phyloP scores from a whole-genome alignment of 2,329 filamentous ascomycete species.

The Fusarium concolor region DNA sequence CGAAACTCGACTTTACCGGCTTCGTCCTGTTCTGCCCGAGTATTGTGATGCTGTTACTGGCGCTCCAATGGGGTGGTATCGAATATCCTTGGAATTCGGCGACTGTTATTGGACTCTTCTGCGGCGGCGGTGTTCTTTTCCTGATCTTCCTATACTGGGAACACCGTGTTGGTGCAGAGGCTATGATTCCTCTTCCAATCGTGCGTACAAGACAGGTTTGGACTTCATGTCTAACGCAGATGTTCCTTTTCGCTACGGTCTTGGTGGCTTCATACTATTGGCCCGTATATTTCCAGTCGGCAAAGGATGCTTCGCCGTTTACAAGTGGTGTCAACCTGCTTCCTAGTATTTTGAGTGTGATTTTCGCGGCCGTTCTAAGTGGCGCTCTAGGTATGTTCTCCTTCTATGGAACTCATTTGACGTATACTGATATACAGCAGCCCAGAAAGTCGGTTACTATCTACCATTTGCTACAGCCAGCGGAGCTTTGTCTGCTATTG shows the following conservation, averaged over 20 bases:
- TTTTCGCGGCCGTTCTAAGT: conserved; percentile 40
- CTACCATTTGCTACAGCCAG: conserved; percentile 55
- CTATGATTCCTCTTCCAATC: conserved; percentile 62
- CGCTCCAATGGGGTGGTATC: conserved; percentile 64
- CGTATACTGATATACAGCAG: conserved; percentile 23
- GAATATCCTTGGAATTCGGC: conserved; percentile 59
- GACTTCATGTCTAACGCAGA: conserved; percentile 54
- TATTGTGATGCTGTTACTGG: conserved; percentile 62
- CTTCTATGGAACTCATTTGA: too few relatives aligned
- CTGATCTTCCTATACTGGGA: conserved; percentile 61
- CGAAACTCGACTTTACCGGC: conserved; percentile 59
- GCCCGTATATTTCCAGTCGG: conserved; percentile 64
- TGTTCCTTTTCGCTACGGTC: conserved; percentile 58
- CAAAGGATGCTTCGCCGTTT: conserved; percentile 51
- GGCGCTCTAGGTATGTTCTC: conserved; percentile 39
- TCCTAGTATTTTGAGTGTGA: conserved; percentile 45
- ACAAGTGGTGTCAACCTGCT: conserved; percentile 47
- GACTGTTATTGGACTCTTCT: conserved; percentile 59
- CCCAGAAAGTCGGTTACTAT: conserved; percentile 56
- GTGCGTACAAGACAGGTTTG: conserved; percentile 58
- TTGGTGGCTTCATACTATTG: conserved; percentile 61
- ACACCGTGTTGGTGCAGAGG: conserved; percentile 55
- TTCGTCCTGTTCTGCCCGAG: conserved; percentile 58
- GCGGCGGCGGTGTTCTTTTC: conserved; percentile 54
- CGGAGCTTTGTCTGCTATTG: conserved; percentile 49